Evolutionary conservation across 805 yeast genomes (phyloP).

Genomic region (Diddensiella caesifluorescens): DNA sequence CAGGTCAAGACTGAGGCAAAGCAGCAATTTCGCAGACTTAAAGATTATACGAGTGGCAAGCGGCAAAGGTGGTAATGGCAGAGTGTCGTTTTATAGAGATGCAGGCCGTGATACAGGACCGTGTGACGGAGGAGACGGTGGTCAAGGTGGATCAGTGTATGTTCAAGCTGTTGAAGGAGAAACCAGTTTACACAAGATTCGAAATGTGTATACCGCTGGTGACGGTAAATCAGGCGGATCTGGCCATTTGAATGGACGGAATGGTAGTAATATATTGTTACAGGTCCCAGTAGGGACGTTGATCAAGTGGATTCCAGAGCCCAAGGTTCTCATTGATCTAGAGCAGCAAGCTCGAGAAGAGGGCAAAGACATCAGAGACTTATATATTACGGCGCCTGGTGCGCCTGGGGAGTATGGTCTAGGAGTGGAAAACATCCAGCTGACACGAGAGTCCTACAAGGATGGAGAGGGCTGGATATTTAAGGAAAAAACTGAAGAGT

Average conservation of each 20-base stretch:
- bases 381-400: slow-evolving; percentile 14
- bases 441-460: slow-evolving; percentile 54
- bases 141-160: slow-evolving; percentile 82
- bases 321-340: slow-evolving; percentile 31
- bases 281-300: slow-evolving; percentile 92
- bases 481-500: slow-evolving; percentile 69
- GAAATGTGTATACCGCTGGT: slow-evolving; percentile 62
- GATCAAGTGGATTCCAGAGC: slow-evolving; percentile 79
- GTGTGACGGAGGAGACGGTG: slow-evolving; percentile 99
- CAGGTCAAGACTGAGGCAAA: slow-evolving; percentile 15
- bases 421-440: slow-evolving; percentile 37
- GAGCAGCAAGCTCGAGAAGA: slow-evolving; percentile 16
- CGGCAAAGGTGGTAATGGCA: slow-evolving; percentile 89
- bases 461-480: slow-evolving; percentile 89
- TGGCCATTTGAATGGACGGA: slow-evolving; percentile 78
- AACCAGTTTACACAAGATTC: slow-evolving; percentile 64
- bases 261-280: slow-evolving; percentile 72
- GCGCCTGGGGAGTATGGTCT: slow-evolving; percentile 14
- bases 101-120: slow-evolving; percentile 85
- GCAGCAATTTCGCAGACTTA: slow-evolving; percentile 50
- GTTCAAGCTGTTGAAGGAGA: slow-evolving; percentile 73
- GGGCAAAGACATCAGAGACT: slow-evolving; percentile 1
- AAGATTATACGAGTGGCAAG: slow-evolving; percentile 60
- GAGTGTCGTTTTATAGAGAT: slow-evolving; percentile 79
- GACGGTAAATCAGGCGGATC: slow-evolving; percentile 69